phyloP scores from a whole-genome alignment of 1,139 yeast genomes.

The Torulaspora globosa region DNA sequence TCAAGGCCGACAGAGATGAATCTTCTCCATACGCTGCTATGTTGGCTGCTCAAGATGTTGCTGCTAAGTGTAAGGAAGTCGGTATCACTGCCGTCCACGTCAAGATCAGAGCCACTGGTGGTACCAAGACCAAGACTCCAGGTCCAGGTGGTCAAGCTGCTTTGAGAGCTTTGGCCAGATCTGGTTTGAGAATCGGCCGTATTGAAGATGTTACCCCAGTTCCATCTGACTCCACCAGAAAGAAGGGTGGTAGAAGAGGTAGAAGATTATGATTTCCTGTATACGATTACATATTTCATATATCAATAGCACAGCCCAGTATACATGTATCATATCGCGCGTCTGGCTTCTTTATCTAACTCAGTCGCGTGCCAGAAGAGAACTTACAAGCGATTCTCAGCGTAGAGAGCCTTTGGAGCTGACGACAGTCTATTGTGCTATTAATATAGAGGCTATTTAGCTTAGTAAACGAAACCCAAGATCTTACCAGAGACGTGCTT shows the following conservation, averaged over 20 bases:
- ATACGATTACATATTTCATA: slow-evolving; percentile 2
- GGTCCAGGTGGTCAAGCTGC: slow-evolving; percentile 99
- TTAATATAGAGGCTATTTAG: slow-evolving; percentile 8
- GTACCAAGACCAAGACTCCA: slow-evolving; percentile 99
- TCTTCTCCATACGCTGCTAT: slow-evolving; percentile 99
- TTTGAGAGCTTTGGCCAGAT: slow-evolving; percentile 99
- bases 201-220: slow-evolving; percentile 99
- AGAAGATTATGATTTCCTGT: slow-evolving; percentile 78
- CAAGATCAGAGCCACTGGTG: slow-evolving; percentile 99
- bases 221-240: slow-evolving; percentile 99
- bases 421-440: slow-evolving; percentile 6
- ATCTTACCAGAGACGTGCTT: slow-evolving; percentile 99
- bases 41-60: slow-evolving; percentile 99
- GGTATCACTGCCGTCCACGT: slow-evolving; percentile 99
- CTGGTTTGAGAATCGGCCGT: slow-evolving; percentile 99
- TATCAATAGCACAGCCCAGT: slow-evolving; percentile 3
- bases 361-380: neutral
- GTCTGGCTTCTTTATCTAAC: neutral
- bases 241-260: slow-evolving; percentile 99
- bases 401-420: neutral
- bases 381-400: neutral
- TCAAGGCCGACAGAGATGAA: slow-evolving; percentile 99
- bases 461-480: slow-evolving; percentile 90
- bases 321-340: neutral
- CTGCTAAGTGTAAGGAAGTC: slow-evolving; percentile 98